Conservation (phyloP, 2,329 filamentous ascomycete genomes). For the Biscogniauxia mediterranea region DNA sequence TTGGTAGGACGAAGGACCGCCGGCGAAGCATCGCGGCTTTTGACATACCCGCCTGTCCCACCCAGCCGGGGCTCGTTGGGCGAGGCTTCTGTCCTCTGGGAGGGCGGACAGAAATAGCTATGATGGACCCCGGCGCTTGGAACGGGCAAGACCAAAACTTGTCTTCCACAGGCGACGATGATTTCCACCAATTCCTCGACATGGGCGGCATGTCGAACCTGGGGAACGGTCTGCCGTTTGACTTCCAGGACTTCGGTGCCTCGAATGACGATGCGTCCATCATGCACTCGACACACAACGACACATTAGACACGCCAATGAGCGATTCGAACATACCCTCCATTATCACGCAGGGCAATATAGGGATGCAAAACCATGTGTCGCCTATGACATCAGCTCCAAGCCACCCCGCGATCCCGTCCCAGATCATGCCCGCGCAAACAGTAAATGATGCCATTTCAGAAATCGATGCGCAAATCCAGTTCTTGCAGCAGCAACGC, state of each 20-base stretch:
- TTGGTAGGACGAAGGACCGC: too few relatives aligned
- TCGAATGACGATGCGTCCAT: slow-evolving; percentile 36
- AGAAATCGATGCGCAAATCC: slow-evolving; percentile 64
- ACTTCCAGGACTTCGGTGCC: slow-evolving; percentile 55
- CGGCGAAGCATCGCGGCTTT: neutral
- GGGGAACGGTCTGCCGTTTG: slow-evolving; percentile 55
- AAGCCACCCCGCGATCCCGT: slow-evolving; percentile 45
- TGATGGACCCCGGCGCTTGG: slow-evolving; percentile 56
- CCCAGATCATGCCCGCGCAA: slow-evolving; percentile 45
- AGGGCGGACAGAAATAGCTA: slow-evolving; percentile 31
- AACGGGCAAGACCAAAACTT: slow-evolving; percentile 56
- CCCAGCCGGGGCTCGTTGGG: too few relatives aligned
- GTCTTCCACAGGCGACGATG: slow-evolving; percentile 52
- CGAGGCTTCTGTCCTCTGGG: neutral
- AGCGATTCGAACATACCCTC: slow-evolving; percentile 41
- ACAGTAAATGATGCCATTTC: slow-evolving; percentile 52
- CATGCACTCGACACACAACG: slow-evolving; percentile 38
- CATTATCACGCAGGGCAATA: slow-evolving; percentile 36
- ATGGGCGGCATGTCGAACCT: slow-evolving; percentile 56
- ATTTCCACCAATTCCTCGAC: slow-evolving; percentile 64
- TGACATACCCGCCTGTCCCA: neutral
- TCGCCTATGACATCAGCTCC: slow-evolving; percentile 47
- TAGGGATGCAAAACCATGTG: slow-evolving; percentile 45
- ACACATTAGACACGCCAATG: slow-evolving; percentile 51
- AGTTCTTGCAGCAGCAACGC: slow-evolving; percentile 63